Conservation (phyloP, 371 early-diverging fungal genomes). For the Mucor circinelloides region DNA sequence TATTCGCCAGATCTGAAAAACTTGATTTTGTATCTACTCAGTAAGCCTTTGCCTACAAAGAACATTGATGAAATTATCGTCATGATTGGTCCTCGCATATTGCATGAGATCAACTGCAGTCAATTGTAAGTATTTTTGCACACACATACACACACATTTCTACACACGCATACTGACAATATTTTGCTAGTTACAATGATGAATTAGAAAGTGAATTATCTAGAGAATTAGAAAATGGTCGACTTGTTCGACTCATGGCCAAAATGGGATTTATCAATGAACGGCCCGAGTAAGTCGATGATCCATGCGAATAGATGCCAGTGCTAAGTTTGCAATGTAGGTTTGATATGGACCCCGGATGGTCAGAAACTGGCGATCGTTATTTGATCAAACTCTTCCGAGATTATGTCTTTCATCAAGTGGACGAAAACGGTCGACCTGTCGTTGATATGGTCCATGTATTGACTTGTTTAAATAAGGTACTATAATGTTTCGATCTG, state of each 20-base stretch:
- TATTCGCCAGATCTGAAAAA: slow-evolving; percentile 82
- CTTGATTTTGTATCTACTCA: slow-evolving; percentile 76
- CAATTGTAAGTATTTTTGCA: slow-evolving; percentile 53
- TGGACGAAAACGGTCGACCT: slow-evolving; percentile 85
- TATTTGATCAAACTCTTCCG: slow-evolving; percentile 95
- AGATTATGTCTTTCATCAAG: slow-evolving; percentile 97
- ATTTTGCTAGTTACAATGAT: slow-evolving; percentile 67
- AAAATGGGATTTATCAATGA: slow-evolving; percentile 96
- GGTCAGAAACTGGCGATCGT: slow-evolving; percentile 97
- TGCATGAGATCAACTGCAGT: slow-evolving; percentile 74
- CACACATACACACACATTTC: background rate
- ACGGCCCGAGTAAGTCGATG: slow-evolving; percentile 79
- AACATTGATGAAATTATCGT: slow-evolving; percentile 83
- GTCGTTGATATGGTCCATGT: slow-evolving; percentile 93
- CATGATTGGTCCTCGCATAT: slow-evolving; percentile 77
- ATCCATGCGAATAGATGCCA: background rate
- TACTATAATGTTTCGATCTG: slow-evolving; percentile 23
- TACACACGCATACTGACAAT: background rate
- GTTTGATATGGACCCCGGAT: slow-evolving; percentile 88
- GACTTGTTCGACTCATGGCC: slow-evolving; percentile 79
- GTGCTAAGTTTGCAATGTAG: slow-evolving; percentile 29
- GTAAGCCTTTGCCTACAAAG: slow-evolving; percentile 75
- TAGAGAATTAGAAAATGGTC: slow-evolving; percentile 90
- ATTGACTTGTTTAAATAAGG: slow-evolving; percentile 91
- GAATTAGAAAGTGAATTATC: slow-evolving; percentile 75